phyloP scores from a whole-genome alignment of 2,329 filamentous ascomycete genomes.

The Dendrostoma leiphaemia region DNA sequence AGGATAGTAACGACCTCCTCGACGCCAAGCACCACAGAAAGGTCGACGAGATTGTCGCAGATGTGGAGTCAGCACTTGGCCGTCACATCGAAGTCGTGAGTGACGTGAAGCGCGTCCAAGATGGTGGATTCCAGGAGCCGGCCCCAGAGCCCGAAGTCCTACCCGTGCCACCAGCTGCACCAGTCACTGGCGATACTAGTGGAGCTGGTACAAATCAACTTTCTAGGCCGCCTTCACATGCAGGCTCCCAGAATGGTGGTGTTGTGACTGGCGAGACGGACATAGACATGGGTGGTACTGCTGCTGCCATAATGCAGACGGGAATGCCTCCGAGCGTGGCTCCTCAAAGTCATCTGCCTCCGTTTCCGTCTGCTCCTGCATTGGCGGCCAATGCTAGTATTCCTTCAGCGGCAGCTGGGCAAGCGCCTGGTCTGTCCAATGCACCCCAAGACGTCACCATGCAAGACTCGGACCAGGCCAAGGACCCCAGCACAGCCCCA shows the following conservation, averaged over 20 bases:
- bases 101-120: constrained; percentile 69
- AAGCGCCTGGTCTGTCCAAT: constrained; percentile 21
- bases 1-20: constrained; percentile 41
- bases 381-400: constrained; percentile 52
- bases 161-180: constrained; percentile 26
- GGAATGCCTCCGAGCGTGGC: constrained; percentile 60
- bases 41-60: constrained; percentile 70
- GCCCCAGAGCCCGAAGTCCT: constrained; percentile 41
- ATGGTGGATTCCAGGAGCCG: constrained; percentile 71
- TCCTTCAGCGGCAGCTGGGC: constrained; percentile 38
- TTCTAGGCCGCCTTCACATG: constrained; percentile 54
- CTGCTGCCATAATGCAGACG: constrained; percentile 64
- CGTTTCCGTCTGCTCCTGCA: constrained; percentile 52
- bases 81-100: constrained; percentile 64
- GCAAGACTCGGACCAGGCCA: constrained; percentile 28
- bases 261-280: constrained; percentile 59
- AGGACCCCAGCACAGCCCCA: constrained; percentile 49
- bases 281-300: constrained; percentile 64
- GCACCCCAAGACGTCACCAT: constrained; percentile 42
- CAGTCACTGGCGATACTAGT: constrained; percentile 18
- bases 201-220: constrained; percentile 27
- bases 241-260: constrained; percentile 55
- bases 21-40: constrained; percentile 47
- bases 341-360: constrained; percentile 58
- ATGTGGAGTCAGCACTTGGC: constrained; percentile 70